phyloP scores from a whole-genome alignment of 257 asterid genomes.

The Paulownia fortunei region DNA sequence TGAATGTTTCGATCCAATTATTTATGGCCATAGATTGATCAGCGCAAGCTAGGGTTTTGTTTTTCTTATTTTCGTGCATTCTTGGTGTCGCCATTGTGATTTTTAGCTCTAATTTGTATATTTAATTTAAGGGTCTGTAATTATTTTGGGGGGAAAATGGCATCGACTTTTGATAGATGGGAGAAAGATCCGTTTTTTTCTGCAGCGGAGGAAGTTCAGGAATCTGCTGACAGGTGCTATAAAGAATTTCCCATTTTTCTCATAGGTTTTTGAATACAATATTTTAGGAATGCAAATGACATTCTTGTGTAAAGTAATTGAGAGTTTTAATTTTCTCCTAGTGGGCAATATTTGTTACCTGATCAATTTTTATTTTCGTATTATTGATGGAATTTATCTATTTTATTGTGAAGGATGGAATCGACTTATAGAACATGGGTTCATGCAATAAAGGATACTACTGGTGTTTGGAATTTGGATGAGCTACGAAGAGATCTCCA shows the following conservation, averaged over 20 bases:
- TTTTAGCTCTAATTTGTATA: slow-evolving; percentile 24
- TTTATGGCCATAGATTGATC: slow-evolving; percentile 18
- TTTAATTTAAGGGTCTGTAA: slow-evolving; percentile 20
- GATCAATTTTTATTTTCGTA: background rate
- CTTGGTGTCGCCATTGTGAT: slow-evolving; percentile 31
- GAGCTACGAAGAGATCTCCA: slow-evolving; percentile 82
- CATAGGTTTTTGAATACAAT: background rate
- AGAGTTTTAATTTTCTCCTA: background rate
- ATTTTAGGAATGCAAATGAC: slow-evolving; percentile 11
- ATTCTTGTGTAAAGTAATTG: background rate
- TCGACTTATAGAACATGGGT: slow-evolving; percentile 90
- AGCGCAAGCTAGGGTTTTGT: slow-evolving; percentile 36
- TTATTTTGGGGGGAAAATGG: slow-evolving; percentile 44
- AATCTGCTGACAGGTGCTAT: slow-evolving; percentile 85
- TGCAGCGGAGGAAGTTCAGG: slow-evolving; percentile 97
- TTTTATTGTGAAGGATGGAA: slow-evolving; percentile 77
- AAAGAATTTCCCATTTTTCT: slow-evolving; percentile 5
- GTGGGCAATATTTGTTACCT: background rate
- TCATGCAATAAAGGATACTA: slow-evolving; percentile 65
- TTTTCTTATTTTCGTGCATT: slow-evolving; percentile 6
- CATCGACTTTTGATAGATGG: slow-evolving; percentile 86
- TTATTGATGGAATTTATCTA: slow-evolving; percentile 10
- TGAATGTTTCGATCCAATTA: background rate
- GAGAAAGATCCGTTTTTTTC: slow-evolving; percentile 93
- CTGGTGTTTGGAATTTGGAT: slow-evolving; percentile 67